phyloP scores from a whole-genome alignment of 148 eudicot genomes.

The Drosera capensis region DNA sequence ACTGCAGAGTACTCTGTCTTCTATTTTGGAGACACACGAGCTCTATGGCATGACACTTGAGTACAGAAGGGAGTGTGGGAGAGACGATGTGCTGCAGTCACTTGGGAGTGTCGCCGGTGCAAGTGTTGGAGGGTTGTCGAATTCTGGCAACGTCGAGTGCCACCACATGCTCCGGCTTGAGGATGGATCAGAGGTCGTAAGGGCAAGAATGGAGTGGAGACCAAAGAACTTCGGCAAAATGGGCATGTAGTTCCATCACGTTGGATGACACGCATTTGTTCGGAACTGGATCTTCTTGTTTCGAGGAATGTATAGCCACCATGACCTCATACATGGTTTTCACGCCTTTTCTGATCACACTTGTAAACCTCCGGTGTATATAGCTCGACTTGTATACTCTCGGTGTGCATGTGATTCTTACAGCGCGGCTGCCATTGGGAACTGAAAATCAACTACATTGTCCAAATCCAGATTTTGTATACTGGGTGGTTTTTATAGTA shows the following conservation, averaged over 20 bases:
- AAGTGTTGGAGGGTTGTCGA: slow-evolving; percentile 23
- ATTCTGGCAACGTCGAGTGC: slow-evolving; percentile 54
- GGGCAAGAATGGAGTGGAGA: slow-evolving; percentile 80
- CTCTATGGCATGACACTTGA: slow-evolving; percentile 70
- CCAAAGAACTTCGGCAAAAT: slow-evolving; percentile 29
- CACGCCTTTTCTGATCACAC: too few species aligned
- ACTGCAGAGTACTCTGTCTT: slow-evolving; percentile 66
- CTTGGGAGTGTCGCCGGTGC: slow-evolving; percentile 45
- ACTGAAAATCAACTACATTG: too few species aligned
- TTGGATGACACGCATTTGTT: background rate
- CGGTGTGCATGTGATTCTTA: too few species aligned
- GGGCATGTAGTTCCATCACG: too few species aligned
- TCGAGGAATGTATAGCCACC: too few species aligned
- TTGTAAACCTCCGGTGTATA: too few species aligned
- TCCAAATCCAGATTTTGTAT: too few species aligned
- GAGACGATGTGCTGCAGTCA: slow-evolving; percentile 68
- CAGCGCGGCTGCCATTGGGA: too few species aligned
- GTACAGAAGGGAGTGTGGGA: slow-evolving; percentile 82
- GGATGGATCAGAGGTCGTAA: slow-evolving; percentile 67
- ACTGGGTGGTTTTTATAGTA: too few species aligned
- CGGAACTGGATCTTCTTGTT: too few species aligned
- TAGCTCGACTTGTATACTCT: too few species aligned
- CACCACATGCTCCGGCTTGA: slow-evolving; percentile 75
- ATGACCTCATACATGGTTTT: too few species aligned
- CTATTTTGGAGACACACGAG: slow-evolving; percentile 65